Evolutionary conservation across 495 filamentous ascomycete species (phyloP).

Genomic region (Ramalina peruviana): DNA sequence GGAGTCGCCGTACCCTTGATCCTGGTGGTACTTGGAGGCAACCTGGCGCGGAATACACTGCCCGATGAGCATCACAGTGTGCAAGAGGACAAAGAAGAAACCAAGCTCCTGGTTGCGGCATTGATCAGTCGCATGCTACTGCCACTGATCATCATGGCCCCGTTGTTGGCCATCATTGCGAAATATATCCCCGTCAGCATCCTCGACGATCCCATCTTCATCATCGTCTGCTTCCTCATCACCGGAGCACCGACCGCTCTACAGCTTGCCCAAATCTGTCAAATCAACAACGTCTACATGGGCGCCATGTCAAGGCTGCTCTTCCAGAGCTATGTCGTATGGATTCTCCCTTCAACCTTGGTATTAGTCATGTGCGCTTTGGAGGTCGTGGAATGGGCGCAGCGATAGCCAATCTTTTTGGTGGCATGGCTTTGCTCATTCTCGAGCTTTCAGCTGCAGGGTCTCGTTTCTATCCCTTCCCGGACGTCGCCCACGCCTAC

Average conservation of each 20-base stretch:
- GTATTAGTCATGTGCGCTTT: conserved; percentile 81
- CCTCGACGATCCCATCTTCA: conserved; percentile 92
- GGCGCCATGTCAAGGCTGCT: conserved; percentile 81
- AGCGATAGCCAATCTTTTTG: background rate
- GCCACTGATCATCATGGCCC: conserved; percentile 84
- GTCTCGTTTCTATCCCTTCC: background rate
- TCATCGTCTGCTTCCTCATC: conserved; percentile 92
- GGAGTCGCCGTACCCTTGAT: conserved; percentile 91
- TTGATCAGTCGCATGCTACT: conserved; percentile 84
- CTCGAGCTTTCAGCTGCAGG: too few species aligned
- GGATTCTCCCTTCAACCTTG: conserved; percentile 90
- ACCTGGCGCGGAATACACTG: conserved; percentile 66
- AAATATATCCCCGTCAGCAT: conserved; percentile 92
- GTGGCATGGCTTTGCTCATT: background rate
- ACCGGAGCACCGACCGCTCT: conserved; percentile 88
- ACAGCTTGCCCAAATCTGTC: conserved; percentile 94
- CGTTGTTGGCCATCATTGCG: conserved; percentile 76
- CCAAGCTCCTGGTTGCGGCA: conserved; percentile 69
- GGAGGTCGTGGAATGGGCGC: conserved; percentile 86
- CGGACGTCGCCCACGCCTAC: background rate
- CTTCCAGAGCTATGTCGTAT: conserved; percentile 96
- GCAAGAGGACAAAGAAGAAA: conserved; percentile 53
- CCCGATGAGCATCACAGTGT: conserved; percentile 41
- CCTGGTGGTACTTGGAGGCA: conserved; percentile 89
- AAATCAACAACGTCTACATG: conserved; percentile 94